A percentile compares a stretch with the other conserved stretches of the same genome.
phyloP scores from a whole-genome alignment of 306 rosid species.

The Dryas drummondii region DNA sequence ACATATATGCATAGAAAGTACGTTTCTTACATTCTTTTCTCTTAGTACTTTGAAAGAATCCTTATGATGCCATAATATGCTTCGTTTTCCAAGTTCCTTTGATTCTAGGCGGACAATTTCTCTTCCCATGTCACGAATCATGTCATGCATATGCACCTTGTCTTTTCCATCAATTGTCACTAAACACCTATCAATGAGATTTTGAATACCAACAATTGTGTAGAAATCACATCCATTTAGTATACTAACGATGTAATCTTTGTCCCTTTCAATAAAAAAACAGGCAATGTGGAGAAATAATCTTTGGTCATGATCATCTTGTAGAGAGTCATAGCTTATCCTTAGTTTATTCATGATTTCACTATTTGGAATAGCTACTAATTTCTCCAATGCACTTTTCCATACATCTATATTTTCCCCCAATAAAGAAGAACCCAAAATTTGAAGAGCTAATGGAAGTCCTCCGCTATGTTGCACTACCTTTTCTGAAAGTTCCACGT shows the following conservation, averaged over 20 bases:
- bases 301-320: neutral
- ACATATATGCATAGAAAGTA: neutral
- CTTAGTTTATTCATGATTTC: constrained; percentile 1
- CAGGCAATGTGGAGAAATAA: constrained; percentile 2
- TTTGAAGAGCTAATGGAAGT: neutral
- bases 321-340: neutral
- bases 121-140: constrained; percentile 4
- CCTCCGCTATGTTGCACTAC: neutral
- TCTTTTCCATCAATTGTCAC: neutral
- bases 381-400: constrained; percentile 1
- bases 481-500: neutral
- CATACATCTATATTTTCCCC: neutral
- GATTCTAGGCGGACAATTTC: neutral
- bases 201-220: neutral
- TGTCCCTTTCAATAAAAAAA: neutral
- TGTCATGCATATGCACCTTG: neutral
- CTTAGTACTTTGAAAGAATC: neutral
- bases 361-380: neutral
- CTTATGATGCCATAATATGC: neutral
- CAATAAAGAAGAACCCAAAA: neutral
- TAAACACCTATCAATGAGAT: neutral
- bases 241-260: neutral
- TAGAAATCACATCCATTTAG: neutral
- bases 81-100: neutral
- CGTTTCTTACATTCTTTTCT: neutral